These are phyloP conservation scores for Oehlia diaphana DNA, from an alignment of 192 early-diverging fungal genomes.

Conservation along the genomic window DNA sequence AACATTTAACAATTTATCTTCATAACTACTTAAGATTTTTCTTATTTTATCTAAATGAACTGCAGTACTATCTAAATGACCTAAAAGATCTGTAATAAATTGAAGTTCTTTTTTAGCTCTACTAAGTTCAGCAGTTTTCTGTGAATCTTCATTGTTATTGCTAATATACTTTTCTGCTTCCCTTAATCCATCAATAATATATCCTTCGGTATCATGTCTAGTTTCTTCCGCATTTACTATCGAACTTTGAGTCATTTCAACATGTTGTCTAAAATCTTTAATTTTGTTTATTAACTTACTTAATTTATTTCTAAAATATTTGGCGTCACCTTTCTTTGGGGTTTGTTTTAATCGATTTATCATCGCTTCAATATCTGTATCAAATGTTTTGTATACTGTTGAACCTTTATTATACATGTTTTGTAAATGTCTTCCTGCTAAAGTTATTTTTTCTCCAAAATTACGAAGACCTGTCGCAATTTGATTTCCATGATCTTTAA, in stretches of 20 bases:
- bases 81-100: neutral
- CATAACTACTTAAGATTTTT: neutral
- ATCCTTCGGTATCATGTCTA: neutral
- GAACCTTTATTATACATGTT: slow-evolving; percentile 19
- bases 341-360: neutral
- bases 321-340: neutral
- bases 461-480: slow-evolving; percentile 1
- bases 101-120: neutral
- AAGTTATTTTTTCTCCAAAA: neutral
- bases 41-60: neutral
- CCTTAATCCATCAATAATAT: neutral
- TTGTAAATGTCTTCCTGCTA: neutral
- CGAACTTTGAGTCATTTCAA: neutral
- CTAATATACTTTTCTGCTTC: neutral
- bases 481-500: neutral
- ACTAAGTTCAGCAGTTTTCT: neutral
- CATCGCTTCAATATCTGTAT: neutral
- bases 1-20: neutral
- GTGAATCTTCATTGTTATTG: neutral
- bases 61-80: neutral
- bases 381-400: slow-evolving; percentile 4
- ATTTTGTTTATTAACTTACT: neutral
- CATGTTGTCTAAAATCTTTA: neutral
- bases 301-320: slow-evolving; percentile 9
- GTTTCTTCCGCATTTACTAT: neutral